phyloP scores from a whole-genome alignment of 139 green algal species.

The Picochlorum sp. region DNA sequence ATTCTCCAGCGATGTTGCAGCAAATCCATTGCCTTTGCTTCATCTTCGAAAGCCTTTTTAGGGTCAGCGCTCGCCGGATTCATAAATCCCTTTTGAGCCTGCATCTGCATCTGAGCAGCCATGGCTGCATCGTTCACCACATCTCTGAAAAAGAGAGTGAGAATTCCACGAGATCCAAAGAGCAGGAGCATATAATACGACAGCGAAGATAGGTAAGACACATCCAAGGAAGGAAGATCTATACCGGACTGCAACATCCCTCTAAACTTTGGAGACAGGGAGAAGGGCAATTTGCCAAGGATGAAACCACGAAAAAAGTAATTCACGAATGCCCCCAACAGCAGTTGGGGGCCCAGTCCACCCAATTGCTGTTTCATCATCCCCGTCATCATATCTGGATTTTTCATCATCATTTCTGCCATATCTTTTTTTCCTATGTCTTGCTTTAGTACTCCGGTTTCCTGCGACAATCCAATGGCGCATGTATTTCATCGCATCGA shows the following conservation, averaged over 20 bases:
- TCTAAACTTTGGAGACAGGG: conserved; percentile 73
- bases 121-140: conserved; percentile 69
- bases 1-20: conserved; percentile 60
- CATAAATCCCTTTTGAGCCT: conserved; percentile 36
- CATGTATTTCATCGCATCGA: neutral
- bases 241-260: conserved; percentile 83
- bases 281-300: conserved; percentile 79
- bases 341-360: conserved; percentile 56
- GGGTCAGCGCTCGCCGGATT: conserved; percentile 40
- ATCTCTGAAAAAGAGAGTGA: conserved; percentile 76
- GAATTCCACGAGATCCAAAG: conserved; percentile 65
- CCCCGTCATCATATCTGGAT: conserved; percentile 72
- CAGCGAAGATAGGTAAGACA: conserved; percentile 82
- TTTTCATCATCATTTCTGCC: conserved; percentile 76
- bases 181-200: conserved; percentile 89
- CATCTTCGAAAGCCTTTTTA: conserved; percentile 53
- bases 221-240: conserved; percentile 73
- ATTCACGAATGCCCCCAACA: conserved; percentile 70
- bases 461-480: no score
- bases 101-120: conserved; percentile 64
- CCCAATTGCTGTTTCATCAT: conserved; percentile 86
- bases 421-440: conserved; percentile 39
- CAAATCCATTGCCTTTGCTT: conserved; percentile 44
- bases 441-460: conserved; percentile 52
- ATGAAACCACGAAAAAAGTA: conserved; percentile 84